phyloP scores from a whole-genome alignment of 2,329 filamentous ascomycete species.

The Myriosclerotinia duriaeana region DNA sequence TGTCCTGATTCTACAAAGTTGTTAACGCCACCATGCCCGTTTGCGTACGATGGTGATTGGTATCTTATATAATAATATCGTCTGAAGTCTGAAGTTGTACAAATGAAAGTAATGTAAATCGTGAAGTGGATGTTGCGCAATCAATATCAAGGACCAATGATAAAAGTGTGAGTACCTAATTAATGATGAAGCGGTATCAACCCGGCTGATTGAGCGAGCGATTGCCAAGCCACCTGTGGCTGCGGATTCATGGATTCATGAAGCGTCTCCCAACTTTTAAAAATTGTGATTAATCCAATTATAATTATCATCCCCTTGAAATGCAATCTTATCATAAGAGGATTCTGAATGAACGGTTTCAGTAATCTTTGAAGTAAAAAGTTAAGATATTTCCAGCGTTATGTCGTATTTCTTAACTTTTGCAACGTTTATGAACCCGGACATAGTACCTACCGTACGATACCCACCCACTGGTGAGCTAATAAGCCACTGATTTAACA shows the following conservation, averaged over 20 bases:
- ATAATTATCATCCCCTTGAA: no score
- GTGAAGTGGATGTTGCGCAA: slow-evolving; percentile 16
- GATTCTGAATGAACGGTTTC: no score
- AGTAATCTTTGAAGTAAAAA: no score
- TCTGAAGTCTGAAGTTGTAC: neutral
- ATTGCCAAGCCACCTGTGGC: neutral
- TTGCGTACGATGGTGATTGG: neutral
- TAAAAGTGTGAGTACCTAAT: neutral
- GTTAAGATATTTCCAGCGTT: no score
- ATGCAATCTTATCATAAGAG: no score
- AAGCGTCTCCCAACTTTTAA: no score
- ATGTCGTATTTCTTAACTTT: no score
- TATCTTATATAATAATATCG: neutral
- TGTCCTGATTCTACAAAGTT: slow-evolving; percentile 11
- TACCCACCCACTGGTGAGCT: neutral
- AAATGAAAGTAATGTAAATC: neutral
- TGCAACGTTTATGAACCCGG: no score
- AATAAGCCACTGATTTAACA: neutral
- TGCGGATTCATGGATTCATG: no score
- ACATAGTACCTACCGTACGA: no score
- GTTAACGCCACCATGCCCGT: slow-evolving; percentile 6
- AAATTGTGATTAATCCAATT: no score
- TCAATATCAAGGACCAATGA: neutral
- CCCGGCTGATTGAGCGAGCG: neutral
- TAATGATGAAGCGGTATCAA: neutral